Conservation (phyloP, 345 rosid species). For the Reutealis trisperma region DNA sequence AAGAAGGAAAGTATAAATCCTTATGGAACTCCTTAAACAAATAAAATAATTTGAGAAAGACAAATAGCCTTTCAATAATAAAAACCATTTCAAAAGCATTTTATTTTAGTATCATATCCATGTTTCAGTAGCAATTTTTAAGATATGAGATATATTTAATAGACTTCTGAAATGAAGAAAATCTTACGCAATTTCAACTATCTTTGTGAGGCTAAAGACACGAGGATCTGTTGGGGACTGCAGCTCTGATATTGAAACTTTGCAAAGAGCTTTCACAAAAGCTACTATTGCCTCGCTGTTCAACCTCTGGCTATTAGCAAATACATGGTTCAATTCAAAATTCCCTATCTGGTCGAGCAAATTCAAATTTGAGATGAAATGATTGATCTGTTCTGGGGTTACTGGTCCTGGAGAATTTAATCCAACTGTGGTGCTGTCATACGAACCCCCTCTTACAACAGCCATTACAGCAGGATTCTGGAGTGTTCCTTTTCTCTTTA, state of each 20-base stretch:
- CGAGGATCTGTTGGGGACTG: constrained; percentile 99
- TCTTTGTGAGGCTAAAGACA: constrained; percentile 93
- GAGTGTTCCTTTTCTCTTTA: constrained; percentile 84
- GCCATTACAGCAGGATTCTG: constrained; percentile 96
- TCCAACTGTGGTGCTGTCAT: constrained; percentile 77
- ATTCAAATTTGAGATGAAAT: constrained; percentile 86
- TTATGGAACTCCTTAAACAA: not conserved
- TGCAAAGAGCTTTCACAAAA: constrained; percentile 92
- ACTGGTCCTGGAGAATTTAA: constrained; percentile 63
- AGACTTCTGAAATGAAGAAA: constrained; percentile 12
- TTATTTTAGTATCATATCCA: not conserved
- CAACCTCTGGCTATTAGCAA: constrained; percentile 93
- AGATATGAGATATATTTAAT: not conserved
- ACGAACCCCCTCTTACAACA: constrained; percentile 95
- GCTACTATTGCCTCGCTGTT: constrained; percentile 94
- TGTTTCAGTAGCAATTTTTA: not conserved
- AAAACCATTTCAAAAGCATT: not conserved
- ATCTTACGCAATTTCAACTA: constrained; percentile 94
- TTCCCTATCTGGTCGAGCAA: constrained; percentile 95
- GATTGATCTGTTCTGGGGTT: constrained; percentile 70
- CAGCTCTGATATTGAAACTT: constrained; percentile 89
- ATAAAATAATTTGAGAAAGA: not conserved
- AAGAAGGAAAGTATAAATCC: not conserved
- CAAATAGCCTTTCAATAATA: not conserved
- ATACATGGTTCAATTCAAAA: constrained; percentile 89